Conservation (phyloP, 2,329 filamentous ascomycete genomes). For the Ophiostoma populinum region DNA sequence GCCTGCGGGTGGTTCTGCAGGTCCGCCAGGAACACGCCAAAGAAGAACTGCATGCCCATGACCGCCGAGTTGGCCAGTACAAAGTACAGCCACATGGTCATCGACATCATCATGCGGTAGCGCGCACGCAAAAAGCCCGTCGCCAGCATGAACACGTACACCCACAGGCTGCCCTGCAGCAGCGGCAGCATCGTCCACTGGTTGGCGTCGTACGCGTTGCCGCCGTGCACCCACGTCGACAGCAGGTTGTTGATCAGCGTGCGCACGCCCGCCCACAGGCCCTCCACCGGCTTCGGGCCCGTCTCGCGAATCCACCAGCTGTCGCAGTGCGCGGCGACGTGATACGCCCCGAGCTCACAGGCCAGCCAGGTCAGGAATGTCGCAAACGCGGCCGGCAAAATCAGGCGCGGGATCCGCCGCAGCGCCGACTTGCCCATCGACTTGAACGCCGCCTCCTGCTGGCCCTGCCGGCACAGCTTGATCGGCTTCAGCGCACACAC, state of each 20-base stretch:
- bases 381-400: constrained; percentile 38
- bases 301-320: constrained; percentile 40
- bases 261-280: constrained; percentile 23
- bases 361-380: constrained; percentile 36
- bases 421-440: constrained; percentile 40
- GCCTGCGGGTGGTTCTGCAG: constrained; percentile 33
- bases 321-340: constrained; percentile 36
- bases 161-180: constrained; percentile 34
- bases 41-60: constrained; percentile 42
- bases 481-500: constrained; percentile 46
- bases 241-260: constrained; percentile 27
- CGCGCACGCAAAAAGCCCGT: constrained; percentile 30
- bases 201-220: constrained; percentile 37
- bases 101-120: constrained; percentile 29
- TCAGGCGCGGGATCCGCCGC: constrained; percentile 37
- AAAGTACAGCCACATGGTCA: constrained; percentile 31
- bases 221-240: constrained; percentile 31
- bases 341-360: constrained; percentile 37
- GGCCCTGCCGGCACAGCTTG: constrained; percentile 33
- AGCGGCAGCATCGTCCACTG: constrained; percentile 42
- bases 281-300: constrained; percentile 23
- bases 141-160: constrained; percentile 34
- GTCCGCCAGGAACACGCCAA: constrained; percentile 44
- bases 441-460: constrained; percentile 32
- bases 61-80: constrained; percentile 21